Base-by-base conservation (phyloP, 306 rosid genomes). In the Astragalus glycyphyllos region DNA sequence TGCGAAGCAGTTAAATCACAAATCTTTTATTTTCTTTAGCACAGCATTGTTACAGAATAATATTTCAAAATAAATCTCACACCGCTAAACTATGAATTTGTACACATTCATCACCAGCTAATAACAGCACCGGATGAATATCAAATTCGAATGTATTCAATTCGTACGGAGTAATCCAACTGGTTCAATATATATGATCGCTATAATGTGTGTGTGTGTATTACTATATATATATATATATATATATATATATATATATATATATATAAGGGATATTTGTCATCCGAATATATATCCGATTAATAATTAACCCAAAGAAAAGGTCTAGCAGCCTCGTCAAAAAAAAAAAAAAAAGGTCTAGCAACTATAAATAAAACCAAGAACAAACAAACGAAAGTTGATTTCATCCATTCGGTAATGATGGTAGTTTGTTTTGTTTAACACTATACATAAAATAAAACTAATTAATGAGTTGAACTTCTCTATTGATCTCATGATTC, bases 41-140 rank as follows among this genome's bases (percentile, higher is more conserved):
- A 6, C 12, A 14, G 1, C 44, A 15, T 12, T 16, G 46, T 17
- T 6, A 62, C 14, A 23, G 13, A 26, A 16, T 68, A 68, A 60
- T n/a, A n/a, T n/a, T n/a, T 56, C 47, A 54, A 72, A 31, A 60
- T 53, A 15, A 71, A 51, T 55, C 60, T 40, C 29, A 11, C 35
- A 6, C n/a, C 60, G 50, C 62, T 48, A 9, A 69, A 32, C 5
- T 41, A 41, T 8, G 56, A 59, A 41, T 23, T 40, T 37, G 41
- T 44, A 75, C 60, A 47, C 49, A 56, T 13, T 59, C 68, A 62
- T 35, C 66, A 73, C 58, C 31, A 56, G 70, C 55, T 40, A 55
- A 48, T 37, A 69, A 32, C 82, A 55, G 4, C 50, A 68, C 35
- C 4, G 1, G 20, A 37, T 48, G 13, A 40, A 41, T 44, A 31